These are phyloP conservation scores for Penicillium sp. DNA, from an alignment of 2,329 filamentous ascomycete species.

Conservation along the genomic window DNA sequence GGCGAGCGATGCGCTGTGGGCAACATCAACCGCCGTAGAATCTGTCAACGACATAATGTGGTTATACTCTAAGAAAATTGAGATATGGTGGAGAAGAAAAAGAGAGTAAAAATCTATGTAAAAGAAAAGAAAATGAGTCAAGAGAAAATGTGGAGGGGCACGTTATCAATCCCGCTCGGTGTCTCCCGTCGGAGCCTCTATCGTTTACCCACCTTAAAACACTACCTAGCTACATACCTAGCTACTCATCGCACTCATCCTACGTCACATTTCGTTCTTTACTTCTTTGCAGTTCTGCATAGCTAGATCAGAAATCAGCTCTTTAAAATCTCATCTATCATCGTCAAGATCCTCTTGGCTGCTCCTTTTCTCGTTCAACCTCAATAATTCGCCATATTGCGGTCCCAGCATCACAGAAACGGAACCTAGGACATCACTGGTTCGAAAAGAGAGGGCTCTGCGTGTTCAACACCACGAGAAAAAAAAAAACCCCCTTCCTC, in stretches of 20 bases:
- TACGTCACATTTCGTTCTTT: not conserved
- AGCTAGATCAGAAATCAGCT: not conserved
- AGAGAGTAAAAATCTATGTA: not conserved
- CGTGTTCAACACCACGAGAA: not conserved
- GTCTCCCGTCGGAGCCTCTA: not conserved
- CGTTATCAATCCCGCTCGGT: slow-evolving; percentile 5
- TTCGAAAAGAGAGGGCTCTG: not conserved
- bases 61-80: not conserved
- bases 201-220: not conserved
- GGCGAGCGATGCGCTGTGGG: slow-evolving; percentile 73
- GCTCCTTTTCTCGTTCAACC: not conserved
- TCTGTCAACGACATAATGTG: slow-evolving; percentile 83
- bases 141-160: slow-evolving; percentile 5
- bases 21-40: slow-evolving; percentile 74
- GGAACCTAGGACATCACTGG: not conserved
- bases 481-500: not conserved
- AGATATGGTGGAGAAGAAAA: not conserved
- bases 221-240: no score
- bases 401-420: not conserved
- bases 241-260: not conserved
- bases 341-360: not conserved
- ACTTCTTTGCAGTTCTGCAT: not conserved
- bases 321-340: not conserved
- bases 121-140: not conserved
- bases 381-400: not conserved